A percentile compares a stretch with the other conserved stretches of the same genome.
Conservation (phyloP, 768 basidiomycete genomes). For the Clavaria fumosa region DNA sequence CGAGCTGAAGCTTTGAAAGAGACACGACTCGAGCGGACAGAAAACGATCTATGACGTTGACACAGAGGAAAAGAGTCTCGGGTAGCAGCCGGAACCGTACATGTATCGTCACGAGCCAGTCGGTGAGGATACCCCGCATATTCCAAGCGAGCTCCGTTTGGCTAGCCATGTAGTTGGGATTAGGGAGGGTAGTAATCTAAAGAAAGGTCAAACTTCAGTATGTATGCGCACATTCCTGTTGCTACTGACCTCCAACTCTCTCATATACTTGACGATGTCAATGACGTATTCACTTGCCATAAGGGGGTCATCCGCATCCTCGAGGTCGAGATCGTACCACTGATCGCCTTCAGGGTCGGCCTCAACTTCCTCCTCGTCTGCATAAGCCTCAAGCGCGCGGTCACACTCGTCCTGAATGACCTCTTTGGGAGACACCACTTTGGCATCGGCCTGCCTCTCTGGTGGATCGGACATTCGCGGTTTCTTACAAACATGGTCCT, state of each 20-base stretch:
- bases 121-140: conserved; percentile 87
- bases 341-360: conserved; percentile 46
- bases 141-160: conserved; percentile 94
- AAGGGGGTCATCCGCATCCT: conserved; percentile 84
- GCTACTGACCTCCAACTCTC: conserved; percentile 61
- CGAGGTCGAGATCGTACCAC: conserved; percentile 90
- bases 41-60: conserved; percentile 87
- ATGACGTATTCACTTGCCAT: conserved; percentile 96
- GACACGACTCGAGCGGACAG: conserved; percentile 67
- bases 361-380: conserved; percentile 37
- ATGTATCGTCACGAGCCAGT: conserved; percentile 96
- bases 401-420: conserved; percentile 23
- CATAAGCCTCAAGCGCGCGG: conserved; percentile 31
- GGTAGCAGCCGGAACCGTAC: conserved; percentile 81
- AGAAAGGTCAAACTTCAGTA: conserved; percentile 6
- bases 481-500: conserved; percentile 52
- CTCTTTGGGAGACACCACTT: conserved; percentile 19
- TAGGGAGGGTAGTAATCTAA: conserved; percentile 70
- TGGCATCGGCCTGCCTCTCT: conserved; percentile 40
- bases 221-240: conserved; percentile 1
- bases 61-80: conserved; percentile 88
- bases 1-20: conserved; percentile 86
- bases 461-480: conserved; percentile 42
- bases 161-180: conserved; percentile 86
- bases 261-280: conserved; percentile 90